Evolutionary conservation across 176 grass and related monocot species (phyloP).

Genomic region (Pharus latifolius): DNA sequence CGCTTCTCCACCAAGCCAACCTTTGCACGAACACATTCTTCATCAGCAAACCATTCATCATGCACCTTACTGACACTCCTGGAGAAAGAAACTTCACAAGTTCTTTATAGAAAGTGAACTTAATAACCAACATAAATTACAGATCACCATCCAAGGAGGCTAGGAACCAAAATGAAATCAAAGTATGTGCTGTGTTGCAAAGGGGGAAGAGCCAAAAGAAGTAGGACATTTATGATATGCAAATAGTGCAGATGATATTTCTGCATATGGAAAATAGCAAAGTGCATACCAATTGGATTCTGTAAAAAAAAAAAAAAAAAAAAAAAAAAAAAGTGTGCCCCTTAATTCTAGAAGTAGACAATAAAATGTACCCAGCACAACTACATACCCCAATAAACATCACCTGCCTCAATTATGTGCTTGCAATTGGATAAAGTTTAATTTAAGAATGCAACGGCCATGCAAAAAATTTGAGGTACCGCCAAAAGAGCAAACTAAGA

Average conservation of each 20-base stretch:
- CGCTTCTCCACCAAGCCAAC: slow-evolving; percentile 80
- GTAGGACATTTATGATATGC: too few species aligned
- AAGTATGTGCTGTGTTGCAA: neutral
- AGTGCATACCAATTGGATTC: too few species aligned
- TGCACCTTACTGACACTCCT: slow-evolving; percentile 99
- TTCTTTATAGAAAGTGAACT: slow-evolving; percentile 10
- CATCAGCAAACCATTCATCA: slow-evolving; percentile 99
- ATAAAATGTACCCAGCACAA: too few species aligned
- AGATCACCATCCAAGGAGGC: slow-evolving; percentile 2
- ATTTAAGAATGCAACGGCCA: neutral
- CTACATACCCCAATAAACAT: too few species aligned
- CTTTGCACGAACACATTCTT: slow-evolving; percentile 77
- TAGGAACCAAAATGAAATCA: neutral
- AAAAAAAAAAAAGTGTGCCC: too few species aligned
- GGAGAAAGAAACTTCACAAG: slow-evolving; percentile 10
- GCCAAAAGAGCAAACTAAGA: neutral
- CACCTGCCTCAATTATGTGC: neutral
- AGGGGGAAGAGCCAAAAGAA: neutral
- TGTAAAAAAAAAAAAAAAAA: too few species aligned
- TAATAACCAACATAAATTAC: neutral
- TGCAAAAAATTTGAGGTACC: neutral
- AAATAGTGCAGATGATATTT: too few species aligned
- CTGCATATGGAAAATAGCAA: too few species aligned
- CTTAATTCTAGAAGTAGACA: too few species aligned
- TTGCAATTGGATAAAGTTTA: neutral